Base-by-base conservation (phyloP, 257 asterid genomes). In the Hygrophila difformis region DNA sequence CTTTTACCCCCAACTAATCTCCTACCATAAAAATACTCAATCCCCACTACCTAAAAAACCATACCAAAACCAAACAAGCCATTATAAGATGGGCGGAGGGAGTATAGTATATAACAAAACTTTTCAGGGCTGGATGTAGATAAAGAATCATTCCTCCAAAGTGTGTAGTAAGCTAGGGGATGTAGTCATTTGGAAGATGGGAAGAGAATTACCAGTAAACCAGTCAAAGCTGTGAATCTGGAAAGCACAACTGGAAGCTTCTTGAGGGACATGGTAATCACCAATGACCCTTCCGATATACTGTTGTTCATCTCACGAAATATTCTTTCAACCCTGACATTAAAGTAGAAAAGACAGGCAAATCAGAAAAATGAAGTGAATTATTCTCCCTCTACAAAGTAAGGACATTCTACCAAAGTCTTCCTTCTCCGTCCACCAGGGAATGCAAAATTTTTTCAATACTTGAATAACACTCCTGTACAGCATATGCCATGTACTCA, bases 401-500 rank as follows among this genome's bases (percentile, higher is more conserved):
- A 33, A 43, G 44, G 49, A 58, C 7, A 53, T 18, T 60, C 41
- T 47, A 89, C 98, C 98, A 91, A 51, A 75, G 94, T 60, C 84
- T 71, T 64, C 98, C 98, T 60, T 86, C 98, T 67, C 94, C 96
- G 61, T 86, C 98, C 61, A 80, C 93, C 56, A 91, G 74, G 53
- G 98, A 72, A 56, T 74, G 86, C 72, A 91, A 65, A 47, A 91
- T 84, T 51, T 78, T 91, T 64, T 86, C 98, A 37, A 86, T 72
- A 56, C 93, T 82, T 65, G 73, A 74, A 59, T 82, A 91, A 69
- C 98, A 91, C 72, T 91, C 98, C 66, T 70, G 92, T 51, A 91
- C 96, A 59, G 98, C 94, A 67, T 85, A 91, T 37, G 92, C 93
- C 98, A 91, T 86, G 72, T 91, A 91, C 55, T 91, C 93, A 63